A percentile compares a stretch with the other conserved stretches of the same genome.
Conservation (phyloP, 1,284 basidiomycete species). For the Tausonia pullulans region DNA sequence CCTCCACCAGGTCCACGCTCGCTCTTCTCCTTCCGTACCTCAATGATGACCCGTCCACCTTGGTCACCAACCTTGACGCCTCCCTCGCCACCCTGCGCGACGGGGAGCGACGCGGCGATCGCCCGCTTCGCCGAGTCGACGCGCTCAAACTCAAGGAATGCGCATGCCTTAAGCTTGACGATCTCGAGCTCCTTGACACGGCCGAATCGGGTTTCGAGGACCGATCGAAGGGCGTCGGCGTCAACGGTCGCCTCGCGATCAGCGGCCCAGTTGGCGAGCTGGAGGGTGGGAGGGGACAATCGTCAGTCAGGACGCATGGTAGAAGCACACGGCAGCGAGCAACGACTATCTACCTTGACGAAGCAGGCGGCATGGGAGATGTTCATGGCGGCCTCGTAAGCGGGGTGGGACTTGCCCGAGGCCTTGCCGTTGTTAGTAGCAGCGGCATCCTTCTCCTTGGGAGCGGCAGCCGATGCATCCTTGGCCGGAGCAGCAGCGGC, state of each 20-base stretch:
- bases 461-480: conserved; percentile 21
- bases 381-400: conserved; percentile 46
- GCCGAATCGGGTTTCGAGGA: conserved; percentile 64
- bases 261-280: conserved; percentile 37
- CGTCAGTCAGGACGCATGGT: conserved; percentile 10
- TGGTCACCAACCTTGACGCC: conserved; percentile 59
- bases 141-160: conserved; percentile 78
- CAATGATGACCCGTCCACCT: conserved; percentile 57
- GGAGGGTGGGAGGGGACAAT: background rate
- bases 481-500: conserved; percentile 35
- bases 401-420: conserved; percentile 37
- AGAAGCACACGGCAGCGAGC: background rate
- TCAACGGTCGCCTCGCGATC: conserved; percentile 61
- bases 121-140: conserved; percentile 75
- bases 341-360: conserved; percentile 55
- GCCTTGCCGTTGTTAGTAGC: background rate
- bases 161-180: conserved; percentile 77
- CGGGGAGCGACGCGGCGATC: conserved; percentile 58
- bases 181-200: conserved; percentile 80
- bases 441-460: conserved; percentile 8
- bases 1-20: conserved; percentile 40
- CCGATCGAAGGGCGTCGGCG: conserved; percentile 46
- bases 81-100: conserved; percentile 66
- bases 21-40: conserved; percentile 78
- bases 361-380: conserved; percentile 67